Evolutionary conservation across 768 basidiomycete species (phyloP), one percentile per base, ranked within the genome.

Genomic region (Collybia mongolica): DNA sequence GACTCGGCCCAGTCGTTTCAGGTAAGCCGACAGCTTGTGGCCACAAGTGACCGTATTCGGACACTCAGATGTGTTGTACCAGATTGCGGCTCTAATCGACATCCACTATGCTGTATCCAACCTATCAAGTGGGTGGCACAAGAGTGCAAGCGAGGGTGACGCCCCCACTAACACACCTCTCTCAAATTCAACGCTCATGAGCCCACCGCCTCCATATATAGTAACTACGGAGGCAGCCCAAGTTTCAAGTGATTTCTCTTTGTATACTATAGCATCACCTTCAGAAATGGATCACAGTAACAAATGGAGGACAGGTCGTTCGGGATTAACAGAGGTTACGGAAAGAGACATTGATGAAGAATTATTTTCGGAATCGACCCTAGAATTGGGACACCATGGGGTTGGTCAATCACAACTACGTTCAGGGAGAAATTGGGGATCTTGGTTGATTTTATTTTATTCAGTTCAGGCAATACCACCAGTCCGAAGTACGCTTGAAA

Each of bases 381-480:
- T 32, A 9, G 32, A 32, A 32, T 9, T 11, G 4, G 32, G 11
- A 4, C 3, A 26, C 7, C 7, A 26, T 26, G 24, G 40, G 12
- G 54, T 58, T 20, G 56, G 55, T 7, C 38, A 24, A 7, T 53
- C 9, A 37, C 57, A 9, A 6, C 5, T 32, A 14, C 11, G 7
- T 32, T 32, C 24, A 26, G 3, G 14, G 4, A 11, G 32, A 28
- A 28, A 28, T 28, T 32, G 2, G 3, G 11, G 32, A 32, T 32
- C 14, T 12, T 32, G 9, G 14, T 12, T 9, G 5, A 11, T 32
- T 32, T 23, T 38, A 1, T 37, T 2, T 51, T 18, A 37, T 35
- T 19, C 43, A 81, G 79, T 80, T 78, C 47, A 68, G 65, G 40
- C 68, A 74, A 46, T 80, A 79, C 52, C 77, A 80, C 50, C 77